phyloP scores from a whole-genome alignment of 768 basidiomycete species.

The Termitomyces sp. region DNA sequence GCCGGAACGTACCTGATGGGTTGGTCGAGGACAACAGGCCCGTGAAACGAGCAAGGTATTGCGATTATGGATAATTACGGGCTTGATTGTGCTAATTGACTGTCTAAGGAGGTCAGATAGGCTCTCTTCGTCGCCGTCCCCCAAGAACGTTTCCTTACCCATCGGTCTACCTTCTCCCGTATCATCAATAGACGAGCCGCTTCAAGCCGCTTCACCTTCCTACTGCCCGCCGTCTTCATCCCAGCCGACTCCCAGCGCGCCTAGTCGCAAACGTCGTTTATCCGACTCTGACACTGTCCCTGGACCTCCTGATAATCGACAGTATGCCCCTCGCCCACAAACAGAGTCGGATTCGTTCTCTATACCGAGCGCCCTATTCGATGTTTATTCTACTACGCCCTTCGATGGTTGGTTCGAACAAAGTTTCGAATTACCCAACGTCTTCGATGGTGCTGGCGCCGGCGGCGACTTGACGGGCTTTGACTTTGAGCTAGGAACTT shows the following conservation, averaged over 20 bases:
- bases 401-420: conserved; percentile 30
- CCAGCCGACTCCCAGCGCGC: not conserved
- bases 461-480: conserved; percentile 12
- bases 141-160: not conserved
- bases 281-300: conserved; percentile 22
- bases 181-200: conserved; percentile 3
- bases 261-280: conserved; percentile 29
- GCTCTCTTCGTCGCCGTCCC: not conserved
- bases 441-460: conserved; percentile 11
- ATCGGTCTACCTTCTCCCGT: conserved; percentile 9
- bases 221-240: not conserved
- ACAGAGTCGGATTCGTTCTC: conserved; percentile 23
- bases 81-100: not conserved
- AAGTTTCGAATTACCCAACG: conserved; percentile 21
- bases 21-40: not conserved
- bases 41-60: conserved; percentile 13
- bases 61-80: not conserved
- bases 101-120: not conserved
- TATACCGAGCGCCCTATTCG: conserved; percentile 3
- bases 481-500: conserved; percentile 19
- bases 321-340: conserved; percentile 16
- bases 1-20: conserved; percentile 4
- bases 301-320: conserved; percentile 19
- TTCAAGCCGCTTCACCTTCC: not conserved
- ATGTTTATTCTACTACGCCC: conserved; percentile 10